Conservation (phyloP, 208 protist species). For the Acanthamoeba triangularis region DNA sequence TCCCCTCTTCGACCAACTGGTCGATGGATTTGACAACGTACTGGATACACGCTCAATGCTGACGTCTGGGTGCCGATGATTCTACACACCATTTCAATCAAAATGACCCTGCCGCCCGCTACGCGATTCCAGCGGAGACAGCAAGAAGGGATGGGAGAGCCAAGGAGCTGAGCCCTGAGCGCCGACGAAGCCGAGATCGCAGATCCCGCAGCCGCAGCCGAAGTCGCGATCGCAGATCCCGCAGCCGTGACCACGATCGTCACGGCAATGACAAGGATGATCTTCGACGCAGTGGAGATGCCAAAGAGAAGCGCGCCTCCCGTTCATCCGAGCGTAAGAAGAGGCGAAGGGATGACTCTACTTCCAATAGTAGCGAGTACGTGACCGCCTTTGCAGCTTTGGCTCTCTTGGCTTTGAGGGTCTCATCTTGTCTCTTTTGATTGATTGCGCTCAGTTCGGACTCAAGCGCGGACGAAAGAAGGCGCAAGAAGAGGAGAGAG, state of each 20-base stretch:
- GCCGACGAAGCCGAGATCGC: neutral
- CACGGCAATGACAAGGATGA: neutral
- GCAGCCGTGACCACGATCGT: neutral
- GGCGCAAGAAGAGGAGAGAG: neutral
- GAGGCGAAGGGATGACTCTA: neutral
- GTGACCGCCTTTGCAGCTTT: neutral
- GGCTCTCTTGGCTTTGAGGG: neutral
- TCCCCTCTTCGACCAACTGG: neutral
- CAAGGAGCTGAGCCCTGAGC: neutral
- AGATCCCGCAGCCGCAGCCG: neutral
- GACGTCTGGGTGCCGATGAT: neutral
- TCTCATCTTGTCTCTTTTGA: neutral
- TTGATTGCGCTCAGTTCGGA: neutral
- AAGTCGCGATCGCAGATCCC: neutral
- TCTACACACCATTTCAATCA: too few relatives aligned
- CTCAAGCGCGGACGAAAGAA: constrained; percentile 34
- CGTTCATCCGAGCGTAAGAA: constrained; percentile 9
- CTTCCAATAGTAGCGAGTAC: neutral
- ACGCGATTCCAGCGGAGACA: too few relatives aligned
- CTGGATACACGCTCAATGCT: too few relatives aligned
- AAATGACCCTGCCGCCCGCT: too few relatives aligned
- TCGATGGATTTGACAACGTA: neutral
- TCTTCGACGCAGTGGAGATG: neutral
- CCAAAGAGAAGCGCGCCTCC: neutral
- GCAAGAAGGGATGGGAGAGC: neutral